Conservation (phyloP, 768 basidiomycete species). For the Pleurotus platypus region DNA sequence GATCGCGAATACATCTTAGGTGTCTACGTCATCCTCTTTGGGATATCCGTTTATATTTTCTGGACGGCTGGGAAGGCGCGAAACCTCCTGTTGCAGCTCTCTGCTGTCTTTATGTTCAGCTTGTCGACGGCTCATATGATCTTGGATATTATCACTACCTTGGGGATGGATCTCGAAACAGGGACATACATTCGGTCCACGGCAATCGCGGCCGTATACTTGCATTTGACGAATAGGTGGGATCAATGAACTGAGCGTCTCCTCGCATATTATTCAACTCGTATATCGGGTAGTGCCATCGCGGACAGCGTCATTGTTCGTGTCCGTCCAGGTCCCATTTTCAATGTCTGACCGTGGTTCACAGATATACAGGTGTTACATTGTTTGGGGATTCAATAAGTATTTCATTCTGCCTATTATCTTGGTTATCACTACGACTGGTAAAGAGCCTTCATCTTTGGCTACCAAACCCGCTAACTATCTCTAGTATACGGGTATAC, state of each 20-base stretch:
- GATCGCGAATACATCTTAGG: not conserved
- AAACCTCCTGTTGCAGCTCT: not conserved
- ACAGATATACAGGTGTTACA: constrained; percentile 4
- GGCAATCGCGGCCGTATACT: not conserved
- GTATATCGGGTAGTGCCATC: not conserved
- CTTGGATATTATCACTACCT: constrained; percentile 6
- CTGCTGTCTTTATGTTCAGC: constrained; percentile 1
- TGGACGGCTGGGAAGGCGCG: not conserved
- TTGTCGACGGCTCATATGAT: constrained; percentile 3
- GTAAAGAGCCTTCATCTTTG: not conserved
- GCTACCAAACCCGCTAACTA: not conserved
- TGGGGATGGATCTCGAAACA: constrained; percentile 1
- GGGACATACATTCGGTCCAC: not conserved
- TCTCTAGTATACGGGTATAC: constrained; percentile 1
- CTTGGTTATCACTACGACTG: not conserved
- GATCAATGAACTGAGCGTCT: not conserved
- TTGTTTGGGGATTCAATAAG: constrained; percentile 6
- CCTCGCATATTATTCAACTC: not conserved
- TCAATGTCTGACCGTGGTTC: not conserved
- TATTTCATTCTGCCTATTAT: constrained; percentile 4
- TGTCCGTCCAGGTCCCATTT: not conserved
- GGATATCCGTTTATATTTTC: constrained; percentile 1
- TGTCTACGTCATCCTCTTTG: not conserved
- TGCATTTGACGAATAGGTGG: constrained; percentile 6
- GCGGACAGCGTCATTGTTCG: constrained; percentile 1